Evolutionary conservation across 1,284 basidiomycete genomes (phyloP).

Genomic region (Ceratobasidium sp.): DNA sequence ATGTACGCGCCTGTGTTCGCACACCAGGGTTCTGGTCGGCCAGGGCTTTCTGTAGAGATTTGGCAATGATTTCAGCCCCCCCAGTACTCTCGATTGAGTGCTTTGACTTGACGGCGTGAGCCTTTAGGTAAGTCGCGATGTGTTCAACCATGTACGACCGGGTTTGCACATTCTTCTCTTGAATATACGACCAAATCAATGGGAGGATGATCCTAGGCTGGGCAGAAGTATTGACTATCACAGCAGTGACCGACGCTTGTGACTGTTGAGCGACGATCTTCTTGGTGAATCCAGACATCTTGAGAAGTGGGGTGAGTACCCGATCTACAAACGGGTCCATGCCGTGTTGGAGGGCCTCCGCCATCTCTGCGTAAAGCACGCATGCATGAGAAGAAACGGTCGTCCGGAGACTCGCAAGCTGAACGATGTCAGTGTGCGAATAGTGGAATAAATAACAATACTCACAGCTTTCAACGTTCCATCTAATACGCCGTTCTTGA

Average conservation of each 20-base stretch:
- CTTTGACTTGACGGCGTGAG: conserved; percentile 75
- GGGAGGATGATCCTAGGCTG: conserved; percentile 80
- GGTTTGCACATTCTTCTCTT: conserved; percentile 88
- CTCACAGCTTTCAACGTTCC: conserved; percentile 88
- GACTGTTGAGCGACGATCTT: conserved; percentile 91
- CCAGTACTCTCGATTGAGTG: conserved; percentile 74
- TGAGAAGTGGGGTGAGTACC: conserved; percentile 80
- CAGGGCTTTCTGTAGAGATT: conserved; percentile 77
- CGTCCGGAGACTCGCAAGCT: conserved; percentile 92
- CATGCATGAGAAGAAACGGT: conserved; percentile 89
- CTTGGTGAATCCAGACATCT: conserved; percentile 95
- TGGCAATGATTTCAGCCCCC: conserved; percentile 77
- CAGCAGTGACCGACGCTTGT: conserved; percentile 76
- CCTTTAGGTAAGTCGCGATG: conserved; percentile 78
- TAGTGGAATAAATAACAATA: conserved; percentile 46
- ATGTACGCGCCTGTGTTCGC: conserved; percentile 76
- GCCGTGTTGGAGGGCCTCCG: conserved; percentile 73
- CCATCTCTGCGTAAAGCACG: conserved; percentile 83
- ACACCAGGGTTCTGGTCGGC: conserved; percentile 86
- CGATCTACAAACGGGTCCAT: conserved; percentile 85
- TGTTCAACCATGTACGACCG: conserved; percentile 79
- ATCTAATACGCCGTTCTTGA: conserved; percentile 85
- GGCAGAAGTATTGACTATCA: conserved; percentile 80
- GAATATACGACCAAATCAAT: conserved; percentile 78
- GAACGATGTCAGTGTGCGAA: conserved; percentile 42